A percentile compares a stretch with the other conserved stretches of the same genome.
Conservation (phyloP, 257 asterid species). For the Solanum lycopersicoides region DNA sequence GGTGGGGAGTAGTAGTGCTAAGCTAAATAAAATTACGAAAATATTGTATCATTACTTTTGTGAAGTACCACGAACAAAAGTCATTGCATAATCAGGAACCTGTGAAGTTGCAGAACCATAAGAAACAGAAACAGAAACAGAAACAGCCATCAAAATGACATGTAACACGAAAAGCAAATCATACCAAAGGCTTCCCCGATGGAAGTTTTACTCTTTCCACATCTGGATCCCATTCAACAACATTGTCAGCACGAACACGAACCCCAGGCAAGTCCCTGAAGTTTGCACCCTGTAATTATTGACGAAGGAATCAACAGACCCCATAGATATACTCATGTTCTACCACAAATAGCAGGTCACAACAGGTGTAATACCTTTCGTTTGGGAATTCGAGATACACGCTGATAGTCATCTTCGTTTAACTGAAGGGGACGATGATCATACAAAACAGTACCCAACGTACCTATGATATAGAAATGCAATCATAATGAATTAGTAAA, state of each 20-base stretch:
- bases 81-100: slow-evolving; percentile 93
- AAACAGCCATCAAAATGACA: not conserved
- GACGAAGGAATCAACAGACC: not conserved
- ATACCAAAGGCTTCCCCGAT: slow-evolving; percentile 87
- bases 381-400: slow-evolving; percentile 59
- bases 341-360: not conserved
- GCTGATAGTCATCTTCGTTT: slow-evolving; percentile 56
- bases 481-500: not conserved
- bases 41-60: slow-evolving; percentile 34
- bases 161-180: not conserved
- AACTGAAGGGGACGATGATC: slow-evolving; percentile 65
- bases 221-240: slow-evolving; percentile 58
- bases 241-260: slow-evolving; percentile 40
- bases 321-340: not conserved
- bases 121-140: not conserved
- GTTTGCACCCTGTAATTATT: slow-evolving; percentile 58
- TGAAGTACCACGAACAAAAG: slow-evolving; percentile 47
- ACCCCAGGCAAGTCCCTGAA: slow-evolving; percentile 68
- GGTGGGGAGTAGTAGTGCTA: not conserved
- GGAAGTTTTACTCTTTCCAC: slow-evolving; percentile 29
- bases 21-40: not conserved
- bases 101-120: not conserved
- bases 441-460: slow-evolving; percentile 51
- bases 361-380: slow-evolving; percentile 36
- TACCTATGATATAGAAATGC: slow-evolving; percentile 22